Evolutionary conservation across 208 protist species (phyloP).

Genomic region (Trypanosoma grayi): DNA sequence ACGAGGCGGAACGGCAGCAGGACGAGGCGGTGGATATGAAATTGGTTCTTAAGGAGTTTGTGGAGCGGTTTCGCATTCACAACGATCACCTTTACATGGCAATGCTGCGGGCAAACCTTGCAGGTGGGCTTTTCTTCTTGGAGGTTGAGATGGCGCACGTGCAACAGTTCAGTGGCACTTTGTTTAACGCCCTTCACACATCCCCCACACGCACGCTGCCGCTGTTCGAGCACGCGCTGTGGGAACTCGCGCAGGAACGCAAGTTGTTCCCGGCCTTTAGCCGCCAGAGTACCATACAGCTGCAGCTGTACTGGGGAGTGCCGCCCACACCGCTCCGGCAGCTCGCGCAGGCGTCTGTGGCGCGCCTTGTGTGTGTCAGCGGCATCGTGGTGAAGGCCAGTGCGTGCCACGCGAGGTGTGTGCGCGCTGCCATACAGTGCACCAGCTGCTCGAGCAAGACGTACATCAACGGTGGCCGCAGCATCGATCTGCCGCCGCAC

Average conservation of each 20-base stretch:
- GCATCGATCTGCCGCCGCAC: slow-evolving; percentile 77
- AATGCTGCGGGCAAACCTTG: slow-evolving; percentile 82
- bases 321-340: slow-evolving; percentile 75
- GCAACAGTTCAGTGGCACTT: slow-evolving; percentile 75
- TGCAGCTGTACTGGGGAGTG: slow-evolving; percentile 88
- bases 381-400: slow-evolving; percentile 91
- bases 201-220: slow-evolving; percentile 72
- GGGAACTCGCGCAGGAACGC: slow-evolving; percentile 72
- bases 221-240: slow-evolving; percentile 80
- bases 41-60: slow-evolving; percentile 74
- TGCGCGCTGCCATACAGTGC: slow-evolving; percentile 88
- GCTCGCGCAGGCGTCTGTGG: slow-evolving; percentile 75
- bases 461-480: slow-evolving; percentile 71
- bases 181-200: slow-evolving; percentile 71
- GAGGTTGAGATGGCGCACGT: slow-evolving; percentile 86
- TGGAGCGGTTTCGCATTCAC: slow-evolving; percentile 74
- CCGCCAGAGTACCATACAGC: slow-evolving; percentile 74
- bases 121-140: slow-evolving; percentile 76
- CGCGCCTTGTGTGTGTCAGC: slow-evolving; percentile 77
- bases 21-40: slow-evolving; percentile 56
- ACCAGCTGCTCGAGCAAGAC: slow-evolving; percentile 87
- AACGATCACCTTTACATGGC: slow-evolving; percentile 85
- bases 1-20: slow-evolving; percentile 23
- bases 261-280: slow-evolving; percentile 62
- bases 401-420: slow-evolving; percentile 74